Conservation (phyloP, 2,329 filamentous ascomycete genomes). For the Didymella sp. region DNA sequence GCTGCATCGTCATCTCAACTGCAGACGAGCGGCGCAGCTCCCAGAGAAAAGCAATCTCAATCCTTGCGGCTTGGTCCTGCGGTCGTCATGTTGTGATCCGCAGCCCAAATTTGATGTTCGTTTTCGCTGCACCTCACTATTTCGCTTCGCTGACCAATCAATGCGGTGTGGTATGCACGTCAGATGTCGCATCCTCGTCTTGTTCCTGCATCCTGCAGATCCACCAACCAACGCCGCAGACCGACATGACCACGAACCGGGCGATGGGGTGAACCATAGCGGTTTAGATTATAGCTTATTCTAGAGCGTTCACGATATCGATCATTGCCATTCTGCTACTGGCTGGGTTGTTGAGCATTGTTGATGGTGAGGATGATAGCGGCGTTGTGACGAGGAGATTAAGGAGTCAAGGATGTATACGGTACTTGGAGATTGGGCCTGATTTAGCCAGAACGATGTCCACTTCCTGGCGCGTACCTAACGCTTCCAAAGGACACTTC, state of each 20-base stretch:
- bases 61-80: neutral
- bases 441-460: neutral
- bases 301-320: neutral
- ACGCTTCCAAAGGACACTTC: too few species aligned
- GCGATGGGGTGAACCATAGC: slow-evolving; percentile 1
- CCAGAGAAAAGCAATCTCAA: slow-evolving; percentile 8
- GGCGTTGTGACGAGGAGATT: slow-evolving; percentile 7
- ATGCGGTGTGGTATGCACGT: slow-evolving; percentile 1
- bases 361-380: neutral
- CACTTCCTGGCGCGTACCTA: neutral
- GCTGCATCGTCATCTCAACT: neutral
- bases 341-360: neutral
- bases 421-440: neutral
- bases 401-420: slow-evolving; percentile 18
- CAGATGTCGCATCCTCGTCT: neutral
- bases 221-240: slow-evolving; percentile 5
- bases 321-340: neutral
- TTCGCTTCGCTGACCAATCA: slow-evolving; percentile 18
- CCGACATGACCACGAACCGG: slow-evolving; percentile 5
- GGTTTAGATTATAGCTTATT: neutral
- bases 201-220: slow-evolving; percentile 12
- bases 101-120: slow-evolving; percentile 15
- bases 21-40: neutral
- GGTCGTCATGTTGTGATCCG: slow-evolving; percentile 1
- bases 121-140: slow-evolving; percentile 20